Percentiles rank a stretch among this genome's conserved stretches.
These are phyloP conservation scores for Fusarium palustre DNA, from an alignment of 2,329 filamentous ascomycete species.

Conservation along the genomic window DNA sequence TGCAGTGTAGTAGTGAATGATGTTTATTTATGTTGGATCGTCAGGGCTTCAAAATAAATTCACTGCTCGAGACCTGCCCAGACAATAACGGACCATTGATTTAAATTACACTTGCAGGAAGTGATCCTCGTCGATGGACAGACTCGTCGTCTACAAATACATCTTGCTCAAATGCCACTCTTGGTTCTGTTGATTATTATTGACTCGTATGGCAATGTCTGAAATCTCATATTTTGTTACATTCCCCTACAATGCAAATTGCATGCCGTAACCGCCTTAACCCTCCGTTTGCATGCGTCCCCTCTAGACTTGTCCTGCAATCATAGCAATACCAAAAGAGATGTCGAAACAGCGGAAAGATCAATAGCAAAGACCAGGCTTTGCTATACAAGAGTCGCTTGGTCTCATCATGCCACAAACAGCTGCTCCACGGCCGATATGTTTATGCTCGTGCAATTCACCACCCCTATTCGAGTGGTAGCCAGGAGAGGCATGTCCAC, in stretches of 20 bases:
- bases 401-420: conserved; percentile 8
- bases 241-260: conserved; percentile 41
- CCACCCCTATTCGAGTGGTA: conserved; percentile 3
- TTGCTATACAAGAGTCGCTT: conserved; percentile 16
- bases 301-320: conserved; percentile 25
- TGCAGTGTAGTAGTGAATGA: not conserved
- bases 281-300: conserved; percentile 30
- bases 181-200: conserved; percentile 25
- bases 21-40: not conserved
- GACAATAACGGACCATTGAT: not conserved
- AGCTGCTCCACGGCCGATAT: conserved; percentile 3
- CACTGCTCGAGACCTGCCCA: not conserved
- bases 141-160: not conserved
- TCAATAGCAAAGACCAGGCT: conserved; percentile 1
- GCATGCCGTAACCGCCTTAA: conserved; percentile 27
- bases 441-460: conserved; percentile 14
- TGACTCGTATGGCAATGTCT: conserved; percentile 37
- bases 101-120: not conserved
- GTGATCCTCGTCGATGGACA: not conserved
- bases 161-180: not conserved
- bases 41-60: not conserved
- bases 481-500: conserved; percentile 32
- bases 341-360: conserved; percentile 11
- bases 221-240: conserved; percentile 37
- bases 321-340: conserved; percentile 17